Evolutionary conservation across 345 rosid species (phyloP).

Genomic region (Raphanus raphanistrum): DNA sequence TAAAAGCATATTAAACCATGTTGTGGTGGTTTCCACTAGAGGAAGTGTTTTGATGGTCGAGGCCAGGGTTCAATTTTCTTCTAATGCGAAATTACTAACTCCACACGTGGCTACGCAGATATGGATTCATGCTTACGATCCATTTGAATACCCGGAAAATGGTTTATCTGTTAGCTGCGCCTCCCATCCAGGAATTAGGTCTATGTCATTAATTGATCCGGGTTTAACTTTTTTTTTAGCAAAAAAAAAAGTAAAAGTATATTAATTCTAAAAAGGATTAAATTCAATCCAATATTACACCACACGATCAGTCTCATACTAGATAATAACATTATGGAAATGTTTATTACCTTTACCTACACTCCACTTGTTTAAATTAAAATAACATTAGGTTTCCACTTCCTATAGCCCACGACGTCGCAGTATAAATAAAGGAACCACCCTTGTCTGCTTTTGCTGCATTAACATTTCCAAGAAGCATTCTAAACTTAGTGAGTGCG

Average conservation of each 20-base stretch:
- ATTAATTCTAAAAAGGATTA: background rate
- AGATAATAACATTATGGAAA: background rate
- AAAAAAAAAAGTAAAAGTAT: background rate
- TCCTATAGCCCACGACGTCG: constrained; percentile 23
- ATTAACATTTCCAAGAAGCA: constrained; percentile 38
- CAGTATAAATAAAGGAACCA: constrained; percentile 40
- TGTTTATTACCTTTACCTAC: background rate
- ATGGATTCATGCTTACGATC: too few species aligned
- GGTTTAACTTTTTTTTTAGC: too few species aligned
- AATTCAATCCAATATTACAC: background rate
- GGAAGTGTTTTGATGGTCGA: too few species aligned
- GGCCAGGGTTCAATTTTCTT: too few species aligned
- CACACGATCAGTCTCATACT: background rate
- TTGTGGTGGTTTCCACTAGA: too few species aligned
- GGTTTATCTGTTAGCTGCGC: too few species aligned
- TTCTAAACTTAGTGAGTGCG: constrained; percentile 33
- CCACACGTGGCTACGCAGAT: too few species aligned
- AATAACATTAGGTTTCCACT: background rate
- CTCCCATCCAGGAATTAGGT: too few species aligned
- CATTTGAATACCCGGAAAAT: too few species aligned
- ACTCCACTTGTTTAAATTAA: constrained; percentile 20
- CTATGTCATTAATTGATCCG: too few species aligned
- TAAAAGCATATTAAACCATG: too few species aligned
- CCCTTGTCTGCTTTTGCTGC: constrained; percentile 38
- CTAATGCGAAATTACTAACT: too few species aligned